Evolutionary conservation across 176 grass and related monocot genomes (phyloP), one percentile per base, ranked within the genome.

Genomic region (Eleusine coracana): DNA sequence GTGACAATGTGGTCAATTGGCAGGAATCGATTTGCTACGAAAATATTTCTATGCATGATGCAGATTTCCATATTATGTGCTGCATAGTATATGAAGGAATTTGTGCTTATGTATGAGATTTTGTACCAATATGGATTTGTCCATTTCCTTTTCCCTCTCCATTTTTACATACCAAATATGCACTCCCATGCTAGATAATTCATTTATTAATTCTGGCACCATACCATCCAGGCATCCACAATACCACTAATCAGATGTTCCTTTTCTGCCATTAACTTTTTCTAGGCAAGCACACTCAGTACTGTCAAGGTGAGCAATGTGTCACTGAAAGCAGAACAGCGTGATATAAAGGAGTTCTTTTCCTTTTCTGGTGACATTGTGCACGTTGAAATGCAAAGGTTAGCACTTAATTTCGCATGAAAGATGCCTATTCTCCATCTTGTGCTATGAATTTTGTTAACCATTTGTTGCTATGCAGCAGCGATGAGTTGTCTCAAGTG

Each of bases 221-320:
- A 56, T 58, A 55, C 20, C 7, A 65, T 82, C 27, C 9, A 54
- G 45, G 15, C 7, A 65, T 82, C 27, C 13, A 54, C 70, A 16
- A 71, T 40, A 51, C 44, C 1, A 17, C 48, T 74, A 52, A 89
- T 39, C 76, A 59, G 31, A 29, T 55, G 18, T 71, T 76, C 2
- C 16, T 88, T 86, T 79, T 37, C 14, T 65, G 20, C 27, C 71
- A 79, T 34, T 84, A 66, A 38, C 37, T 42, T 44, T 44, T 80
- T 89, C 55, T 86, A 96, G 93, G 44, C 79, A 82, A 90, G 13
- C 79, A 82, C 74, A 0, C 76, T 92, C 46, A 92, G 76, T 71
- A 93, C 90, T 11, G 90, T 96, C 41, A 91, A 90, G 90, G 93
- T 96, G 88, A 96, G 83, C 86, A 96, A 96, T 83, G 81, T 96